Evolutionary conservation across 2,329 filamentous ascomycete genomes (phyloP), one percentile per base, ranked within the genome.

Genomic region (Fusarium sp.): DNA sequence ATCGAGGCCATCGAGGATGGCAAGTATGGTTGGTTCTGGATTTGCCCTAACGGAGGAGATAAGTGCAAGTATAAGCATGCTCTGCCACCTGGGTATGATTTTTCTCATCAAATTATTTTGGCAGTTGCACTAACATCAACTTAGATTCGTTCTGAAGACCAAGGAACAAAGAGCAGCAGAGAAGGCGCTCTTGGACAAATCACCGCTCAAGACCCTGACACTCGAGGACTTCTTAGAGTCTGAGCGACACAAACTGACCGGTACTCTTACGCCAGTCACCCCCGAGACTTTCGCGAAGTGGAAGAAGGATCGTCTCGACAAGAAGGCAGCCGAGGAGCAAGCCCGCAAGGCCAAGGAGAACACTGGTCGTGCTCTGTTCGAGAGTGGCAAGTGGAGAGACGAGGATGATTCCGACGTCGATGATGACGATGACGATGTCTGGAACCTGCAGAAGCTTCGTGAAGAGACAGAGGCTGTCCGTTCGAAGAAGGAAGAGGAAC

Each of bases 1-100:
- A 96, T 98, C 80, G 92, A 95, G 75, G 96, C 96, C 31, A 96
- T 99, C 71, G 96, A 99, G 84, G 96, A 99, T 80, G 93, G 94
- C 78, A 99, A 98, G 84, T 99, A 99, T 79, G 96, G 96, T 71
- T 99, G 96, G 96, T 98, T 99, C 84, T 99, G 96, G 96, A 88
- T 91, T 66, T 99, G 96, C 88, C 96, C 96, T 50, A 98, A 98
- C 79, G 95, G 94, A 73, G 95, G 93, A 72, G 93, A 99, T 80
- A 94, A 97, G 83, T 99, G 96, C 92, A 98, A 96, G 92, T 99
- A 99, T 81, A 95, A 93, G 84, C 96, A 99, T 83, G 94, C 93
- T 78, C 87, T 99, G 77, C 96, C 97, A 76, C 93, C 95, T 79
- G 96, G 96, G 93, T 97, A 90, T 79, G 93, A 89, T 58, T 67